Evolutionary conservation across 1,284 basidiomycete genomes (phyloP), one percentile per base, ranked within the genome.

Genomic region (Phellinidium pouzarii): DNA sequence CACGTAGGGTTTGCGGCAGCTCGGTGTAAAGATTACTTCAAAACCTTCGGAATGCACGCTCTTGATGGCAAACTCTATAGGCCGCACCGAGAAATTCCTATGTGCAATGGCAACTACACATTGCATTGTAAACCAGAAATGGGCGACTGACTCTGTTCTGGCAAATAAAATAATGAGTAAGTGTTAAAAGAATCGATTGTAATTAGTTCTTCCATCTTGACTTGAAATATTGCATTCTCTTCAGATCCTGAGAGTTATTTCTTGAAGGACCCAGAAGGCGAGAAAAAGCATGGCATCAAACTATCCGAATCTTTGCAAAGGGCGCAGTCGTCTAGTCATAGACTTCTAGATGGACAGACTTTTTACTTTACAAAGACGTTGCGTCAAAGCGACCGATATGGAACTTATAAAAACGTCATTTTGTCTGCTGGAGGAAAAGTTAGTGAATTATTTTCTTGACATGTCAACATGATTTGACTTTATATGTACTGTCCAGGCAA

Each of bases 51-150:
- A 89, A 51, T 90, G 85, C 61, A 92, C 88, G 0, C 87, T 92
- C 65, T 73, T 94, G 19, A 65, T 92, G 38, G 78, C 79, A 8
- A 77, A 77, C 38, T 71, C 71, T 26, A 71, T 92, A 17, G 79
- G 84, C 3, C 78, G 90, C 5, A 93, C 90, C 0, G 86, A 91
- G 63, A 94, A 93, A 62, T 87, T 93, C 62, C 72, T 94, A 1
- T 82, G 78, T 59, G 87, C 87, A 0, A 70, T 92, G 59, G 74
- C 83, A 0, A 66, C 66, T 1, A 78, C 75, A 0, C 83, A 84
- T 0, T 73, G 72, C 58, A 72, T 93, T 46, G 66, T 93, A 12
- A 77, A 73, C 2, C 73, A 76, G 55, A 71, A 77, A 36, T 93
- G 91, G 91, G 76, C 84, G 1, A 68, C 67, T 4, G 75, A 77